Evolutionary conservation across 139 green algal species (phyloP), one percentile per base, ranked within the genome.

Genomic region (Volvox africanus): DNA sequence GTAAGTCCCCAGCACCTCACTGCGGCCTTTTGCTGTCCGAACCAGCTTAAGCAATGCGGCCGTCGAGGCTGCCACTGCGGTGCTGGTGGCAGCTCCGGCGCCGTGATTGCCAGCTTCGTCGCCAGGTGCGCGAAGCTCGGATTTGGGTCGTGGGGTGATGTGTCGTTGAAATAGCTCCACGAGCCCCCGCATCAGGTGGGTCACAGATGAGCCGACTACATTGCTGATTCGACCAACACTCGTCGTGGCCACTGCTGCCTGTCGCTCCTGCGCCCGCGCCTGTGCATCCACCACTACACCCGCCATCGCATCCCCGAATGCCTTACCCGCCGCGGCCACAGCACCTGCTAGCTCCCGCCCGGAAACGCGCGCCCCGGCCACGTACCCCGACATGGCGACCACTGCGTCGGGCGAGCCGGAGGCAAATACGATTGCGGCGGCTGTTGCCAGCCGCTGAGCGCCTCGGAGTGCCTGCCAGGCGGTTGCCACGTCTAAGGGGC

Each of bases 401-500:
- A 17, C 69, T 19, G 37, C 85, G 0, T 89, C 85, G 9, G 69
- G 69, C 37, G 35, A 82, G 77, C 28, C 79, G 28, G 61, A 78
- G 28, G 79, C 78, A 22, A 80, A 36, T 1, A 86, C 77, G 28
- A 61, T 30, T 16, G 67, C 65, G 0, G 79, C 79, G 44, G 88
- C 88, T 17, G 80, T 67, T 2, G 88, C 88, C 32, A 92, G 88
- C 11, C 80, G 80, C 28, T 90, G 89, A 26, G 89, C 26, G 0
- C 71, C 83, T 0, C 77, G 83, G 82, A 92, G 62, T 30, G 89
- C 89, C n/a, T 82, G 82, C 89, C 89, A 92, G 9, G 32, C 37
- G 5, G 55, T 26, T 12, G 62, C 76, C 21, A 86, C 89, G 55
- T 90, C 82, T 0, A 30, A 19, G 12, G 82, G 67, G 6, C 35